Evolutionary conservation across 148 eudicot genomes (phyloP), one percentile per base, ranked within the genome.

Genomic region (Nepenthes gracilis): DNA sequence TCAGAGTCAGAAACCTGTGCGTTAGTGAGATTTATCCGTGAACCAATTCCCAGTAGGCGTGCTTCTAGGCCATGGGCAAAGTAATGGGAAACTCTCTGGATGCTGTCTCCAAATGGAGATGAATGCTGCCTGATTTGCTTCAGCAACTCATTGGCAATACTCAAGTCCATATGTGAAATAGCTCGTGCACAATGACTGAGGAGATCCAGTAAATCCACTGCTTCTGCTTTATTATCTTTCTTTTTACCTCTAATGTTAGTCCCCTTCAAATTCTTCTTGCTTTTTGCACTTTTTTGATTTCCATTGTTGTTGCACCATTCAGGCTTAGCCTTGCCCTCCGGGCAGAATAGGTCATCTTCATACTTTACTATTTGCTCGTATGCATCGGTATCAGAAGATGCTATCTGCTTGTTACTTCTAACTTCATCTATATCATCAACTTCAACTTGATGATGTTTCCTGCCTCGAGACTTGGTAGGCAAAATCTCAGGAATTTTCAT

Each of bases 1-100:
- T 70, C 75, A 32, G 63, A 58, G 5, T 72, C 67, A 0, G 70
- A 60, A 47, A 67, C 13, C 9, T 58, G 55, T 61, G 67, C 62
- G 51, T 36, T 34, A 9, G 45, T 62, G 47, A 62, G 70, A 53
- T 61, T 58, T 43, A 58, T 33, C 7, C 52, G 62, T 6, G 54
- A 57, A 15, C 74, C 74, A 47, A 55, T 69, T 6, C 86, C 86
- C 14, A 60, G 66, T 35, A 81, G 68, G 5, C 83, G 85, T 13
- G 85, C 83, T 70, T 84, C 83, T 12, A 84, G 77, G 1, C 75
- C 80, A 54, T 76, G 70, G 1, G 85, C 83, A 51, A 84, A 80
- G 70, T 78, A 76, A 66, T 84, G 85, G 1, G 85, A 78, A 35
- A 84, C 60, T 40, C 88, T 71, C 62, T 84, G 85, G 13, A 74